Evolutionary conservation across 352 stramenopile genomes (phyloP).

Genomic region (Phytophthora lateralis): DNA sequence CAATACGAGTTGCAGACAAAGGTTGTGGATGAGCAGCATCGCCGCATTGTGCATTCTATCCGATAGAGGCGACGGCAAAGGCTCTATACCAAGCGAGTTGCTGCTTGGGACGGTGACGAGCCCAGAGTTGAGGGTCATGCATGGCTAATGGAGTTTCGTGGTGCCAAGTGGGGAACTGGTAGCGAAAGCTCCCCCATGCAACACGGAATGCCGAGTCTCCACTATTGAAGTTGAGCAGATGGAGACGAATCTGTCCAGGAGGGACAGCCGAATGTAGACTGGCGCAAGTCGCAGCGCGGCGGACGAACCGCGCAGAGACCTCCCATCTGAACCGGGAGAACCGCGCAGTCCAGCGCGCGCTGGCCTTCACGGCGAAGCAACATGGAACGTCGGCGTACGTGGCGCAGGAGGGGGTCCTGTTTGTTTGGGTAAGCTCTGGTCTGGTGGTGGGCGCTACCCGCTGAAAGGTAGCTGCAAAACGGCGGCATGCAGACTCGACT

Average conservation of each 20-base stretch:
- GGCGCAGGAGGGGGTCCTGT: background rate
- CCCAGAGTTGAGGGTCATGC: background rate
- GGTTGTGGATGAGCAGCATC: conserved; percentile 3
- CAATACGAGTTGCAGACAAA: too few species aligned
- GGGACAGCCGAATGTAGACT: conserved; percentile 32
- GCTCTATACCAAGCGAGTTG: conserved; percentile 25
- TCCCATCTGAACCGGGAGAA: conserved; percentile 17
- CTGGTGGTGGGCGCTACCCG: conserved; percentile 7
- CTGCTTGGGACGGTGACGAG: conserved; percentile 2
- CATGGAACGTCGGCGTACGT: conserved; percentile 17
- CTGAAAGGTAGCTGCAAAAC: conserved; percentile 20
- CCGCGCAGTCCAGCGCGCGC: conserved; percentile 14
- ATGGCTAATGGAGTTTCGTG: too few species aligned
- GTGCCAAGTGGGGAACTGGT: too few species aligned
- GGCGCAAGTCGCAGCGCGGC: conserved; percentile 19
- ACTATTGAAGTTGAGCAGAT: conserved; percentile 29
- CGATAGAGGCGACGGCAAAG: conserved; percentile 2
- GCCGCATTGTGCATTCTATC: conserved; percentile 8
- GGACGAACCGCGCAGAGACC: conserved; percentile 18
- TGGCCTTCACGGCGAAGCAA: conserved; percentile 26
- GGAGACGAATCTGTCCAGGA: conserved; percentile 20
- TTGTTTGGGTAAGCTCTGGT: conserved; percentile 5
- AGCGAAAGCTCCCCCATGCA: background rate
- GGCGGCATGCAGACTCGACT: conserved; percentile 1
- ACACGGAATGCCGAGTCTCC: background rate